Evolutionary conservation across 305 asterid species (phyloP).

Genomic region (Ruellia speciosa): DNA sequence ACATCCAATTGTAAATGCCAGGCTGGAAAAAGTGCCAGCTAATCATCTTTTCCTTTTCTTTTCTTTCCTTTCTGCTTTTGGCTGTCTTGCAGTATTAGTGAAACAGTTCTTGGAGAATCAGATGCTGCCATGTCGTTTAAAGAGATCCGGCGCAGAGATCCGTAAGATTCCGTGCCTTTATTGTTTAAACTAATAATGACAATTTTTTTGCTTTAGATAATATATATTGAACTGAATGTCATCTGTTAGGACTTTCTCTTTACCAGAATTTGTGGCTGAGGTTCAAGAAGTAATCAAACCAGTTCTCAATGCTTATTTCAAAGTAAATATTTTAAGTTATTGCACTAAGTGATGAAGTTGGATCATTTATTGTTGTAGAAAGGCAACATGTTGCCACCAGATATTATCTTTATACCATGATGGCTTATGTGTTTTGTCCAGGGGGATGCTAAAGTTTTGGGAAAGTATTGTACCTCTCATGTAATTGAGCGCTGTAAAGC

Average conservation of each 20-base stretch:
- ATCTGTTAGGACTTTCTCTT: constrained; percentile 64
- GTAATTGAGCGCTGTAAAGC: constrained; percentile 85
- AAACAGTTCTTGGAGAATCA: constrained; percentile 91
- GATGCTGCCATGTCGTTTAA: constrained; percentile 81
- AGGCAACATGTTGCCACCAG: background rate
- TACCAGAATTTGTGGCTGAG: constrained; percentile 92
- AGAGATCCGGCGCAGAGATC: constrained; percentile 90
- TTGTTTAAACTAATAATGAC: background rate
- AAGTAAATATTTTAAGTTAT: constrained; percentile 41
- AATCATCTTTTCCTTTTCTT: constrained; percentile 1
- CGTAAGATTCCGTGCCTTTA: constrained; percentile 44
- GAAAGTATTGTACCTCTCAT: constrained; percentile 66
- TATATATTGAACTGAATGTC: constrained; percentile 17
- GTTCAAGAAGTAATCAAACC: constrained; percentile 89
- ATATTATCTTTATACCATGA: constrained; percentile 6
- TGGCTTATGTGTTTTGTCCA: constrained; percentile 24
- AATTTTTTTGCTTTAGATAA: background rate
- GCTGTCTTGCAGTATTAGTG: constrained; percentile 55
- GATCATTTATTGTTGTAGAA: background rate
- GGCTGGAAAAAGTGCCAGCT: constrained; percentile 13
- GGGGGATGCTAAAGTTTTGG: constrained; percentile 62
- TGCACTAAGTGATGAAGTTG: background rate
- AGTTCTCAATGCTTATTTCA: constrained; percentile 75
- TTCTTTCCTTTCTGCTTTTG: background rate
- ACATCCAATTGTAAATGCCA: constrained; percentile 1